Evolutionary conservation across 148 eudicot genomes (phyloP).

Genomic region (Simmondsia chinensis): DNA sequence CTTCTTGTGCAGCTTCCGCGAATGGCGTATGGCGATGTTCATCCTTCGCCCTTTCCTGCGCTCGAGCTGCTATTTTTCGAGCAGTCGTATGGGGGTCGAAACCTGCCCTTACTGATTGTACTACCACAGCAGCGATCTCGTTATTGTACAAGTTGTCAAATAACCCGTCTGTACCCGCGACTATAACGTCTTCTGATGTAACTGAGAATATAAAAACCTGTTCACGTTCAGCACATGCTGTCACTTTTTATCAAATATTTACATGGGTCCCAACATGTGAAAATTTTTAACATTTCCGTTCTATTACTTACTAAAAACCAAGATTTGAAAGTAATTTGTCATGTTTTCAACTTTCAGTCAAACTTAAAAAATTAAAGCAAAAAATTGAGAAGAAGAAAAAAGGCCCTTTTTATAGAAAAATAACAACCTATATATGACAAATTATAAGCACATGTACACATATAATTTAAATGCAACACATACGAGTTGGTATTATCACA

Average conservation of each 20-base stretch:
- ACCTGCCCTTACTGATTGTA: conserved; percentile 32
- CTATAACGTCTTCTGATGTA: conserved; percentile 62
- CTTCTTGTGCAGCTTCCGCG: conserved; percentile 68
- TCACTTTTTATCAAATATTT: no score
- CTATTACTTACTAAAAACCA: no score
- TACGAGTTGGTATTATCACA: no score
- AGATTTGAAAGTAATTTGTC: no score
- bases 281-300: no score
- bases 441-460: no score
- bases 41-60: conserved; percentile 56
- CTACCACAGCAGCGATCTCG: conserved; percentile 53
- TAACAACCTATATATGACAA: no score
- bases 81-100: conserved; percentile 50
- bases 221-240: neutral
- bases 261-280: neutral
- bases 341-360: no score
- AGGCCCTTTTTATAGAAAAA: no score
- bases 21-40: conserved; percentile 51
- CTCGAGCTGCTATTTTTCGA: conserved; percentile 51
- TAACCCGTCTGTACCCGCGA: conserved; percentile 84
- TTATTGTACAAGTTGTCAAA: conserved; percentile 70
- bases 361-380: no score
- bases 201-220: conserved; percentile 74
- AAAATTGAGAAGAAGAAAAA: no score
- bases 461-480: no score